Percentiles rank a stretch among this genome's conserved stretches.
Conservation (phyloP, 768 basidiomycete genomes). For the Rhizopogon salebrosus region DNA sequence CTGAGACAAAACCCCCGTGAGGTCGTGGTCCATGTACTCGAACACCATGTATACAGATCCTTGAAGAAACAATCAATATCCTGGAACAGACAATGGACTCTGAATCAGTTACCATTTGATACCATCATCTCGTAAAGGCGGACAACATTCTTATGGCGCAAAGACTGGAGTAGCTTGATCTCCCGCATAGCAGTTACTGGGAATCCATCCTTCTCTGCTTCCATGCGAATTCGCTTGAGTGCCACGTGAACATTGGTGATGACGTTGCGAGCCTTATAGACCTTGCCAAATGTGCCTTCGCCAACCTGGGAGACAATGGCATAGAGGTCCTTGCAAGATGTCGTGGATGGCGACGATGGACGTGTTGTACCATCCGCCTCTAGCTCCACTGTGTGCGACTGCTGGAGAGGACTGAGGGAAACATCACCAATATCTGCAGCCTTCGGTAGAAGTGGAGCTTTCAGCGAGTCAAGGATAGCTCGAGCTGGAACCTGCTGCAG, state of each 20-base stretch:
- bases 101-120: constrained; percentile 65
- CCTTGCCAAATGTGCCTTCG: constrained; percentile 98
- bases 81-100: background rate
- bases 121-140: constrained; percentile 98
- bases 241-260: constrained; percentile 78
- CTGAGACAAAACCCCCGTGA: constrained; percentile 92
- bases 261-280: constrained; percentile 90
- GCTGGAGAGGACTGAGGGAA: constrained; percentile 15
- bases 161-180: constrained; percentile 91
- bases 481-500: constrained; percentile 8
- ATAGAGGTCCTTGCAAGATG: constrained; percentile 58
- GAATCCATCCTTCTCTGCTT: constrained; percentile 95
- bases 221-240: constrained; percentile 96
- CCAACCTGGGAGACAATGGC: constrained; percentile 90
- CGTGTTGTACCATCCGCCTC: constrained; percentile 22
- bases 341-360: constrained; percentile 21
- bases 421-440: constrained; percentile 14
- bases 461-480: constrained; percentile 14
- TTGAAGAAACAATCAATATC: constrained; percentile 27
- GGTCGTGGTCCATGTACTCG: constrained; percentile 98
- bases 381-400: constrained; percentile 14
- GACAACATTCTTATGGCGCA: constrained; percentile 88
- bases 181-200: constrained; percentile 99
- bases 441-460: constrained; percentile 18
- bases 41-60: constrained; percentile 99